Evolutionary conservation across 2,329 filamentous ascomycete species (phyloP), one percentile per base, ranked within the genome.

Genomic region (Penicillium sp.): DNA sequence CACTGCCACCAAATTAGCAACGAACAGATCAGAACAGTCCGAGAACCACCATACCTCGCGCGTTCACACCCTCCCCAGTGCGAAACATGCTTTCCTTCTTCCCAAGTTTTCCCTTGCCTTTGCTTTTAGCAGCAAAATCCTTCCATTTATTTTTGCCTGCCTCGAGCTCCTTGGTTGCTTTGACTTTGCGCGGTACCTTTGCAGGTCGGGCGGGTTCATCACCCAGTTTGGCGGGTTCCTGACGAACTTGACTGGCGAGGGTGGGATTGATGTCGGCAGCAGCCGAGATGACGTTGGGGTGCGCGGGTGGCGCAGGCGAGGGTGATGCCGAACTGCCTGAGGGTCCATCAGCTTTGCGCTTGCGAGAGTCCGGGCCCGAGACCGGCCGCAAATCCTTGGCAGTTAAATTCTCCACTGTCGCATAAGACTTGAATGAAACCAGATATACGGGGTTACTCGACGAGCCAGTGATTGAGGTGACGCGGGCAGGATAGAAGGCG

Each of bases 31-130:
- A 13, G 6, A 11, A 6, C 12, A 4, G 6, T 6, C 12, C 25
- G 4, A 6, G 12, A 13, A n/a, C n/a, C 11, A 5, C 6, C 25
- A 27, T 69, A 94, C 89, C 89, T 83, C 88, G 79, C 41, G 85
- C 89, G 56, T 86, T 78, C 15, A 92, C 76, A 44, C 86, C 82
- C 20, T 94, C 88, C 0, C 88, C 87, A 2, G 89, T 95, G 31
- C 89, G 81, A 63, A 95, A 95, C 89, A 95, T 95, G 73, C 87
- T 94, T 32, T 95, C 86, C 68, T 95, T 95, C 70, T 86, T 89
- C n/a, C 71, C 68, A 42, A 70, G 62, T 58, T 79, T 80, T 42
- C 73, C 71, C 63, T 93, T 95, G 57, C 75, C 61, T 60, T 79
- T 80, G 42, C 71, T 71, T 62, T 93, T 95, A 56, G 75, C 73